A percentile compares a stretch with the other conserved stretches of the same genome.
Evolutionary conservation across 2,329 filamentous ascomycete species (phyloP).

Genomic region (Fusarium azukiicola): DNA sequence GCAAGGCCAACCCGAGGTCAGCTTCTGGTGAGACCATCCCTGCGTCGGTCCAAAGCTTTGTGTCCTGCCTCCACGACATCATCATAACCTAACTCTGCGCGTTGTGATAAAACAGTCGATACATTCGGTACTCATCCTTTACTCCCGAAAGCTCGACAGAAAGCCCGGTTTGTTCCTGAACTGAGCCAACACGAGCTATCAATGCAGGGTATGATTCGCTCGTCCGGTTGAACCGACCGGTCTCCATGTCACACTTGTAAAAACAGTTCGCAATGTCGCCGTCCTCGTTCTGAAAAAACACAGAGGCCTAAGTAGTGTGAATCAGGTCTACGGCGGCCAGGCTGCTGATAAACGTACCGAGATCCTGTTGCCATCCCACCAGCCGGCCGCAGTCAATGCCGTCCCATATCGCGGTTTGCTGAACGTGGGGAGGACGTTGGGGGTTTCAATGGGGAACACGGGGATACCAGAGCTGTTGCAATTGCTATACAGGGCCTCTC

Average conservation of each 20-base stretch:
- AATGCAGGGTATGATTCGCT: background rate
- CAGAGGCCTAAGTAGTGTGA: background rate
- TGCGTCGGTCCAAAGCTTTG: background rate
- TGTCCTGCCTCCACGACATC: background rate
- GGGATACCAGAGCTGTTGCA: background rate
- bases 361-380: background rate
- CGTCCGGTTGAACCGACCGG: background rate
- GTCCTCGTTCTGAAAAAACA: background rate
- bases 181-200: background rate
- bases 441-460: background rate
- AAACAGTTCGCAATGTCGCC: slow-evolving; percentile 9
- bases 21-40: background rate
- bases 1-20: background rate
- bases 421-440: background rate
- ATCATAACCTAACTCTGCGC: background rate
- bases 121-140: background rate
- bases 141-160: background rate
- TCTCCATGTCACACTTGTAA: background rate
- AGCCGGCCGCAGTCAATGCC: background rate
- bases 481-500: background rate
- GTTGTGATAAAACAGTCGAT: background rate
- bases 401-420: background rate
- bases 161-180: background rate
- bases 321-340: background rate
- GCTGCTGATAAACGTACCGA: background rate